These are phyloP conservation scores for Coniochaeta sp. DNA, from an alignment of 2,329 filamentous ascomycete genomes.

Conservation along the genomic window DNA sequence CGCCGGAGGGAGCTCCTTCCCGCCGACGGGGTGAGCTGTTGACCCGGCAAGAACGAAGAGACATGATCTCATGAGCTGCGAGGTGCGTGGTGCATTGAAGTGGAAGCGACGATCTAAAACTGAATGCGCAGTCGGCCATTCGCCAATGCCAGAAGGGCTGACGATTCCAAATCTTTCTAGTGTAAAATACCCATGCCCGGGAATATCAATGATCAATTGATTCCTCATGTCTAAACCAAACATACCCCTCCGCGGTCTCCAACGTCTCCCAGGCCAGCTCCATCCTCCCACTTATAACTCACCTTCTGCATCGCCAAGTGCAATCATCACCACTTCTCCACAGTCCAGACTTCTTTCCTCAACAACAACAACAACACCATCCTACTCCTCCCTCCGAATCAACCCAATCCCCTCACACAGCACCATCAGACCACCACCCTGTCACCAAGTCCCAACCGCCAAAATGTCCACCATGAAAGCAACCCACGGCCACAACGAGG, in stretches of 20 bases:
- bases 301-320: slow-evolving; percentile 5
- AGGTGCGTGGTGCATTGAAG: no score
- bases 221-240: neutral
- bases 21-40: no score
- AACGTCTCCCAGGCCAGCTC: slow-evolving; percentile 5
- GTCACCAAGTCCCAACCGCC: slow-evolving; percentile 13
- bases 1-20: neutral
- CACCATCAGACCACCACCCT: neutral
- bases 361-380: no score
- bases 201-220: neutral
- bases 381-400: no score
- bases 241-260: neutral
- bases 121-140: no score
- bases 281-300: slow-evolving; percentile 8
- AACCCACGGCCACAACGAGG: slow-evolving; percentile 28
- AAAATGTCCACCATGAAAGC: slow-evolving; percentile 27
- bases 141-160: no score
- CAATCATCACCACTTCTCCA: neutral
- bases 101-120: no score
- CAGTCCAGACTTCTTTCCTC: no score
- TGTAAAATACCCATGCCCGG: neutral
- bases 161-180: no score
- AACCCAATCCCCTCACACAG: no score
- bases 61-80: no score
- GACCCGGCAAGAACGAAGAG: no score